A percentile compares a stretch with the other conserved stretches of the same genome.
Conservation (phyloP, 768 basidiomycete genomes). For the Lentinula lateritia region DNA sequence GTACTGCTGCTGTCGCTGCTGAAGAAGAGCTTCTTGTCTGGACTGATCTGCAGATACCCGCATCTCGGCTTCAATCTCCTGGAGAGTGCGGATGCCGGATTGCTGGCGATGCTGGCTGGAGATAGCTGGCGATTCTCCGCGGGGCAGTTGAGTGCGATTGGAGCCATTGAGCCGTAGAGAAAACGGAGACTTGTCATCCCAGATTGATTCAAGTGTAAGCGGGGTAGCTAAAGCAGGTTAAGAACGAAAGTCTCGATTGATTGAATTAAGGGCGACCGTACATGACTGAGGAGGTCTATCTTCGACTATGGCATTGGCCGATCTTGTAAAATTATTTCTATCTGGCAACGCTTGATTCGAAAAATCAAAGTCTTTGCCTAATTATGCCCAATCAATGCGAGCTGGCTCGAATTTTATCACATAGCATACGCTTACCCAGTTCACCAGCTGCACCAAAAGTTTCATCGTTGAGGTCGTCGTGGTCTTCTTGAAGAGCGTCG, state of each 20-base stretch:
- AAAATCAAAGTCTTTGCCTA: conserved; percentile 94
- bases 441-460: conserved; percentile 76
- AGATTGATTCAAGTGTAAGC: conserved; percentile 65
- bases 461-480: conserved; percentile 94
- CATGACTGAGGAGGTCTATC: background rate
- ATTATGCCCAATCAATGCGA: conserved; percentile 5
- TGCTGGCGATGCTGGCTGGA: conserved; percentile 19
- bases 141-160: conserved; percentile 25
- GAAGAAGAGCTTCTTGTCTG: conserved; percentile 25
- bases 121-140: conserved; percentile 10
- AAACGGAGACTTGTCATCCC: conserved; percentile 78
- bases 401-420: conserved; percentile 3
- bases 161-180: conserved; percentile 52
- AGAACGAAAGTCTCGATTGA: background rate
- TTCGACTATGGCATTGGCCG: conserved; percentile 1
- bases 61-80: conserved; percentile 86
- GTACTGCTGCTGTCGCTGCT: conserved; percentile 35
- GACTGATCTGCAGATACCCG: conserved; percentile 50
- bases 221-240: conserved; percentile 31
- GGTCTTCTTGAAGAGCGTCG: conserved; percentile 80
- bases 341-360: conserved; percentile 37
- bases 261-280: background rate
- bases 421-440: conserved; percentile 49
- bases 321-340: conserved; percentile 17
- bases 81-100: conserved; percentile 53